phyloP scores from a whole-genome alignment of 495 filamentous ascomycete genomes.

The Bombardia bombarda region DNA sequence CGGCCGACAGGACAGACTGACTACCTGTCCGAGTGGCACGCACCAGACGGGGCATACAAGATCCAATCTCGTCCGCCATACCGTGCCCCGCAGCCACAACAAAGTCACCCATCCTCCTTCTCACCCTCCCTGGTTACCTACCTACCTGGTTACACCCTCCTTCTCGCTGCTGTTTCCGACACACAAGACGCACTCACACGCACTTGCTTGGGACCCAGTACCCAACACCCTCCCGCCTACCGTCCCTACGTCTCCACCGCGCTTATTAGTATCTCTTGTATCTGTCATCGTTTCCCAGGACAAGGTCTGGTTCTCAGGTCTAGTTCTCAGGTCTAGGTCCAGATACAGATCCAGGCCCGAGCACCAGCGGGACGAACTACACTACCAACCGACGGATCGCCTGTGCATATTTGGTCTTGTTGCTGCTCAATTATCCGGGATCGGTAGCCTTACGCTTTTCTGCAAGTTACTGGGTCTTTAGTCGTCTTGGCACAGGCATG shows the following conservation, averaged over 20 bases:
- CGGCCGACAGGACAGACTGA: conserved; percentile 22
- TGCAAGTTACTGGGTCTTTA: conserved; percentile 17
- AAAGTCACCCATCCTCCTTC: conserved; percentile 3
- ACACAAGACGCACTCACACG: no score
- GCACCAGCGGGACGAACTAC: conserved; percentile 13
- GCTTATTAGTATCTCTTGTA: no score
- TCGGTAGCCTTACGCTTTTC: conserved; percentile 17
- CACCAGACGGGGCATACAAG: conserved; percentile 11
- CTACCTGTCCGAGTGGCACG: conserved; percentile 11
- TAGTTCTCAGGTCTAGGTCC: no score
- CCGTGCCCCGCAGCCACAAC: neutral
- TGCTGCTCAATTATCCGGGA: conserved; percentile 29
- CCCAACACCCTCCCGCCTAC: no score
- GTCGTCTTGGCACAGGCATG: no score
- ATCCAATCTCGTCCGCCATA: conserved; percentile 13
- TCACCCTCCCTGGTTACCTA: conserved; percentile 1
- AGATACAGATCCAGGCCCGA: neutral
- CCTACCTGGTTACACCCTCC: no score
- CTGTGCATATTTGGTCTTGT: conserved; percentile 19
- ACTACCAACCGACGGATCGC: conserved; percentile 12
- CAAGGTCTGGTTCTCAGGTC: no score
- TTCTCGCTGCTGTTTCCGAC: neutral
- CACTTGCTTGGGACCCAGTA: no score
- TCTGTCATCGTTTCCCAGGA: no score
- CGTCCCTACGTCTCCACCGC: no score